phyloP scores from a whole-genome alignment of 225 moss, liverwort and hornwort genomes.

The Neckera pumila region DNA sequence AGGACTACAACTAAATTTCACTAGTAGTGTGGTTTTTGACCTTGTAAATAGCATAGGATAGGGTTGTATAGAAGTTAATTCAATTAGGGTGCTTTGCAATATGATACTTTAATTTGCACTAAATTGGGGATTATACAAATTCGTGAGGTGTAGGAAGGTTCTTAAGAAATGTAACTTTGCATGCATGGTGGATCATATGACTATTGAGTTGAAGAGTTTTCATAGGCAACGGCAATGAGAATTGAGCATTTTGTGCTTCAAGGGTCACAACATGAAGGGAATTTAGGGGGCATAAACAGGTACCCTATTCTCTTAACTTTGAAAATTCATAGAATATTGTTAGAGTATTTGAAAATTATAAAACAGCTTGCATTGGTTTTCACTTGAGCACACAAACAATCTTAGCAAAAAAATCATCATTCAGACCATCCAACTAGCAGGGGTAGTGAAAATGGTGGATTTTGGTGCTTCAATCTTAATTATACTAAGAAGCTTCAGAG shows the following conservation, averaged over 20 bases:
- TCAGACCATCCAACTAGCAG: background rate
- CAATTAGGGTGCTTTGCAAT: background rate
- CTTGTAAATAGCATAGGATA: background rate
- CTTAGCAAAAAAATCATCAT: background rate
- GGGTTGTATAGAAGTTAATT: background rate
- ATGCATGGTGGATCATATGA: background rate
- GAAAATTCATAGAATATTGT: background rate
- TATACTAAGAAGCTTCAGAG: too few species aligned
- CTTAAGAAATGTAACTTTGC: too few species aligned
- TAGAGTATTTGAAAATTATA: background rate
- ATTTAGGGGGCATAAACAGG: too few species aligned
- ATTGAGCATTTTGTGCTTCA: too few species aligned
- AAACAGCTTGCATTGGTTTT: background rate
- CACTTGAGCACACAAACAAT: background rate
- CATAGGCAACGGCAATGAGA: too few species aligned
- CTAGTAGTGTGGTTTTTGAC: too few species aligned
- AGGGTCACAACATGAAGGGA: too few species aligned
- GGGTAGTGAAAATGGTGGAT: fast-evolving
- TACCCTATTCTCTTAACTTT: too few species aligned
- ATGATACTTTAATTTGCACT: too few species aligned
- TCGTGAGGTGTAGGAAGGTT: too few species aligned
- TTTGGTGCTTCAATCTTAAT: background rate
- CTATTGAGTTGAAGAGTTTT: background rate
- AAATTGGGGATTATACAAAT: background rate
- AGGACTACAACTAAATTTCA: too few species aligned